Base-by-base conservation (phyloP, 768 basidiomycete genomes). In the Mycena venus region DNA sequence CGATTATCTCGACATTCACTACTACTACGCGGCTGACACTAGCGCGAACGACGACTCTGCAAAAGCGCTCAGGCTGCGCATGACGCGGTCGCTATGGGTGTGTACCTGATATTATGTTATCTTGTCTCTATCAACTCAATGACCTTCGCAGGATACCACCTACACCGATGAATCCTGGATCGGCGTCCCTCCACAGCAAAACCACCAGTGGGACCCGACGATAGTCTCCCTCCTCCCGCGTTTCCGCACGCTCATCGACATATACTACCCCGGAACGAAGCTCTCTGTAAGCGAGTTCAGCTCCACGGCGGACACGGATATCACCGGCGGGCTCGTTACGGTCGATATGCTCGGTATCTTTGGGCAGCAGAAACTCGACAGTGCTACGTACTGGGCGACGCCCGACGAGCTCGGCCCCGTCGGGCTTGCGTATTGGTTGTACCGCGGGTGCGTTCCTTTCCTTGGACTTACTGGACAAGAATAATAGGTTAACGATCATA, bases 91-190 rank as follows among this genome's bases (percentile, higher is more conserved):
- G 68, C 81, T 88, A 38, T 90, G 89, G 89, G 88, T 87, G 76
- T 19, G 73, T 29, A 49, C 81, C 75, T 21, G 32, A 17, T 32
- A 25, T 25, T 60, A 58, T 21, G 12, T 2, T 11, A 34, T 40
- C 32, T 9, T 42, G 47, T 10, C 60, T 67, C 21, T 19, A 25
- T 49, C 19, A 68, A n/a, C n/a, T 53, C 70, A 31, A 72, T 15
- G 19, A 42, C 56, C 14, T 14, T 17, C 34, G 40, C 53, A 86
- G 85, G 88, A 91, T 72, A 80, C 86, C 4, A 79, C 81, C 21
- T 91, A 91, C 75, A 83, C 87, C 62, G 90, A 91, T 69, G 90
- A 91, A 79, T 91, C 90, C 2, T 91, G 88, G 88, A 80, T 88
- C 58, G 88, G 87, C 32, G 74, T 78, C 7, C 68, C 75, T 64